Conservation (phyloP, 2,329 filamentous ascomycete genomes). For the Aspergillus sp. region DNA sequence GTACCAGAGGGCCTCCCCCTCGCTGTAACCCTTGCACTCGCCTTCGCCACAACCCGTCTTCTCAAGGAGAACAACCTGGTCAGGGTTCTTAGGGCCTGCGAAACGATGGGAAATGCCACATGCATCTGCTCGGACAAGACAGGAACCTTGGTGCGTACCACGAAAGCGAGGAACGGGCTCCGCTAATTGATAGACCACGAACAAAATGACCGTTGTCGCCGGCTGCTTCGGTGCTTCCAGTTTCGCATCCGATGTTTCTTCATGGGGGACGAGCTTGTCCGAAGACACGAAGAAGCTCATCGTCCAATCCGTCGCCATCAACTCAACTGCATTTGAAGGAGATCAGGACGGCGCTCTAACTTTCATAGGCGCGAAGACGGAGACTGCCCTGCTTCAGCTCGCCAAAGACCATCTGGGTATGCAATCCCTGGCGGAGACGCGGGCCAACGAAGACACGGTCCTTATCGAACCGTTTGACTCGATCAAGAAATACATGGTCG, state of each 20-base stretch:
- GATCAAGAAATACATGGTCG: slow-evolving; percentile 67
- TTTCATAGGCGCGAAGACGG: slow-evolving; percentile 76
- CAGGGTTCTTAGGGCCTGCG: slow-evolving; percentile 58
- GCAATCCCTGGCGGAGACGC: slow-evolving; percentile 59
- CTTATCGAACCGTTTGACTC: slow-evolving; percentile 62
- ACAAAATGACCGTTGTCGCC: slow-evolving; percentile 62
- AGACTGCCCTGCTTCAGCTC: slow-evolving; percentile 70
- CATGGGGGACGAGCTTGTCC: slow-evolving; percentile 47
- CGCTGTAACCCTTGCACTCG: slow-evolving; percentile 61
- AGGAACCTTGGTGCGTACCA: slow-evolving; percentile 50
- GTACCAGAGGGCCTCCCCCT: slow-evolving; percentile 62
- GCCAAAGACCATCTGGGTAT: slow-evolving; percentile 66
- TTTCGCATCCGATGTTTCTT: slow-evolving; percentile 53
- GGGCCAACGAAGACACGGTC: slow-evolving; percentile 60
- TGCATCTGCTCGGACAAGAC: slow-evolving; percentile 67
- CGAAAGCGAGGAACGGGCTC: too few relatives aligned
- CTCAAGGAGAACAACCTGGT: slow-evolving; percentile 64
- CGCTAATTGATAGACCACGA: slow-evolving; percentile 47
- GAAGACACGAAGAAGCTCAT: slow-evolving; percentile 56
- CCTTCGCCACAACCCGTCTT: slow-evolving; percentile 64
- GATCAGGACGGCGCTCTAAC: slow-evolving; percentile 59
- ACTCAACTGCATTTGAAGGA: slow-evolving; percentile 69
- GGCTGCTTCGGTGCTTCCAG: slow-evolving; percentile 54
- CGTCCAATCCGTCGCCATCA: slow-evolving; percentile 64
- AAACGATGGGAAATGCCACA: slow-evolving; percentile 65